Conservation (phyloP, 495 filamentous ascomycete species). For the Rusavskia elegans region DNA sequence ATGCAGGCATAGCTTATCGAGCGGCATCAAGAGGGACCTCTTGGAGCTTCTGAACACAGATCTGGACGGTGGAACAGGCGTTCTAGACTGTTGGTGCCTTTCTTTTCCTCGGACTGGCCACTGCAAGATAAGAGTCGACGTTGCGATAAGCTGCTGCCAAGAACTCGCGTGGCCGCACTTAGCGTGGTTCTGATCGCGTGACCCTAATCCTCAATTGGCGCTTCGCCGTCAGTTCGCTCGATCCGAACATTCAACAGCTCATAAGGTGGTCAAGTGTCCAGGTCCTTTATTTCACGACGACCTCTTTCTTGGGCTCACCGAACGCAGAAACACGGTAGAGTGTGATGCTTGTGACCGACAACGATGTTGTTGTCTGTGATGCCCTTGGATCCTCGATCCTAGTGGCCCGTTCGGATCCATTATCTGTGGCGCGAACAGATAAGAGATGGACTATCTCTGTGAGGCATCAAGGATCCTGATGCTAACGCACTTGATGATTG, state of each 20-base stretch:
- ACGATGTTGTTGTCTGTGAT: neutral
- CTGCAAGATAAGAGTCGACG: slow-evolving; percentile 1
- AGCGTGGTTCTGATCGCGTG: no score
- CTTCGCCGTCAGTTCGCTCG: no score
- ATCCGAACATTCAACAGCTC: no score
- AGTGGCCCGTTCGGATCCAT: neutral
- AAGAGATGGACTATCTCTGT: neutral
- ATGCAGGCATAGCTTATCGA: neutral
- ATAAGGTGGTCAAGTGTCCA: no score
- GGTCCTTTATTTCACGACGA: no score
- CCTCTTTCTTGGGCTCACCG: no score
- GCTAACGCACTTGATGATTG: no score
- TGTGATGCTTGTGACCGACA: neutral
- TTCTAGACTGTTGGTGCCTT: no score
- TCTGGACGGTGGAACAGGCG: no score
- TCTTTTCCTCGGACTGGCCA: slow-evolving; percentile 5
- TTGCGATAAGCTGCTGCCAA: slow-evolving; percentile 1
- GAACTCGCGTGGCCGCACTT: neutral
- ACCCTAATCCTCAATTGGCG: no score
- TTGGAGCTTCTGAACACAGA: neutral
- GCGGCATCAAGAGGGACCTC: neutral
- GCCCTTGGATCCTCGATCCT: neutral
- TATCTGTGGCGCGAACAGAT: slow-evolving; percentile 3
- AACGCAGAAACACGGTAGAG: no score
- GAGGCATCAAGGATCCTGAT: no score